Conservation (phyloP, 1,284 basidiomycete genomes). For the Peniophora sp. region DNA sequence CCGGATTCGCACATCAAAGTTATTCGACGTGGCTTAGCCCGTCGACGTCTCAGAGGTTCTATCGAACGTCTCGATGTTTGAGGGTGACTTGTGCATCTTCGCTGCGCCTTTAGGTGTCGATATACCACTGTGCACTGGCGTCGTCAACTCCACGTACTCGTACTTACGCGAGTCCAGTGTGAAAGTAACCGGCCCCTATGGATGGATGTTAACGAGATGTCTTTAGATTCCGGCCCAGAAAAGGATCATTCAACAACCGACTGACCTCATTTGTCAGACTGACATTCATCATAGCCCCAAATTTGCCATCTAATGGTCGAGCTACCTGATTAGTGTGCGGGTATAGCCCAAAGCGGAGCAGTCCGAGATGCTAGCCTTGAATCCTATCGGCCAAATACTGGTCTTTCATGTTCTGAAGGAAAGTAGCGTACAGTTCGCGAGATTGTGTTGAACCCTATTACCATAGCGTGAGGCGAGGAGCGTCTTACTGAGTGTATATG, state of each 20-base stretch:
- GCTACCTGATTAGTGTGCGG: neutral
- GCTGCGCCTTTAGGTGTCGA: no score
- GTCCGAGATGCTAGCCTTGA: conserved; percentile 47
- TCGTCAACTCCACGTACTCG: conserved; percentile 33
- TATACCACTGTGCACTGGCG: no score
- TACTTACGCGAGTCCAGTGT: conserved; percentile 73
- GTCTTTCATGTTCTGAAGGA: conserved; percentile 59
- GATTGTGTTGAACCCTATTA: conserved; percentile 57
- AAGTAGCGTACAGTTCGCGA: conserved; percentile 63
- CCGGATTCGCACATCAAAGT: no score
- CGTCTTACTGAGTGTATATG: neutral
- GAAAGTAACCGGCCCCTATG: conserved; percentile 76
- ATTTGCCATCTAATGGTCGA: conserved; percentile 65
- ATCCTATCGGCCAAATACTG: conserved; percentile 69
- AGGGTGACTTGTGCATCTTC: no score
- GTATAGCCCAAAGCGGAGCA: neutral
- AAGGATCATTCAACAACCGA: conserved; percentile 5
- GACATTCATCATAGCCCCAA: conserved; percentile 93
- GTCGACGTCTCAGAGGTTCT: no score
- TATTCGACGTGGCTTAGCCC: no score
- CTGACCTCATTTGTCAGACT: conserved; percentile 76
- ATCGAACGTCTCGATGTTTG: no score
- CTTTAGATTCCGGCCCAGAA: conserved; percentile 7
- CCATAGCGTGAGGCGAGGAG: conserved; percentile 2
- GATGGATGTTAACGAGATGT: conserved; percentile 9